Base-by-base conservation (phyloP, 352 stramenopile species). In the Globisporangium cederbergense region DNA sequence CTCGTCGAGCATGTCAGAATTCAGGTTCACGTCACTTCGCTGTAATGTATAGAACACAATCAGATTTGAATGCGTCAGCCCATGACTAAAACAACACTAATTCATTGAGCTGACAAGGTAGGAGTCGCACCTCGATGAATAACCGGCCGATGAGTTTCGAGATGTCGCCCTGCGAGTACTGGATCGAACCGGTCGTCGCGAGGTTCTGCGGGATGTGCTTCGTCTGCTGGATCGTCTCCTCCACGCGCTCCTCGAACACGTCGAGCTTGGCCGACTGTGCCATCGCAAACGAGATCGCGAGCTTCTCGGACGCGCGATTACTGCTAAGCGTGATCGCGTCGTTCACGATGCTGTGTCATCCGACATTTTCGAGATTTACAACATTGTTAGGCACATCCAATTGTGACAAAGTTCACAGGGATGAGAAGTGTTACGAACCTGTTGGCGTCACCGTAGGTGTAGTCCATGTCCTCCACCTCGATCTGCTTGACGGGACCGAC, bases 1-100 rank as follows among this genome's bases (percentile, higher is more conserved):
- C 42, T 96, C 96, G 65, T 98, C 91, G 36, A 98, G 79, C 71
- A 98, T 97, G 58, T 98, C 93, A 45, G 87, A 97, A 64, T 98
- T 96, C 28, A 98, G 67, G 62, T 98, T 98, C 46, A 98, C 88
- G 58, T 97, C 88, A 60, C 90, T 97, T 34, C 89, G 83, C 81
- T 97, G 62, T 46, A 36, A 22, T 6, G 45, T 22, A 2, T 20
- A 45, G 14, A 9, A 46, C 52, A 16, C 8, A 45, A 30, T 79
- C 58, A 28, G 81, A 75, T 11, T 68, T 13, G 18, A 62, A n/a
- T n/a, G 11, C 38, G 2, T 28, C 22, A 20, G 16, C 28, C 36
- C 32, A 45, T 43, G 67, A 7, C 30, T 22, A 45, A 18, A 34
- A 18, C 47, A 62, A 53, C 42, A 36, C 4, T 49, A 36, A 30